Evolutionary conservation across 805 yeast genomes (phyloP), one percentile per base, ranked within the genome.

Genomic region (Candida koratica): DNA sequence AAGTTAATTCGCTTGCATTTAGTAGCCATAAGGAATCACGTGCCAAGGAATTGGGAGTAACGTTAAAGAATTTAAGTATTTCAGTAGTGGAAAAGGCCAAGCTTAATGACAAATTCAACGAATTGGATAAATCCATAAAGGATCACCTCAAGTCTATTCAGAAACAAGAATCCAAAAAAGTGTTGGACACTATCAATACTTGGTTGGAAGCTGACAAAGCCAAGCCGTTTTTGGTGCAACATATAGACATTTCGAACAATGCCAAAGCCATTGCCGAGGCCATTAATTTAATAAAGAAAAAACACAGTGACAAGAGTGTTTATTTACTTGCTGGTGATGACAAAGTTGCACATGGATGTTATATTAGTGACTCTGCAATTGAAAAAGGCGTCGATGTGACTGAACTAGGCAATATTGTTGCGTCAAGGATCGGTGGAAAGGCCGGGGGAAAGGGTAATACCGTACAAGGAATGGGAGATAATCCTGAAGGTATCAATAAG

Each of bases 401-500:
- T 39, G 88, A 77, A 18, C 72, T 88, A 48, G 94, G 94, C 20
- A 62, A 71, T 36, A 65, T 73, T 38, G 97, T 84, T 28, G 69
- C 89, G 29, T 63, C 68, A 24, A 68, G 71, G 51, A 78, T 93
- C 49, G 99, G 98, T 47, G 99, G 99, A 62, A 87, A 84, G 61
- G 94, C 96, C 40, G 99, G 99, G 67, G 99, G 99, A 61, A 93
- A 87, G 66, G 97, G 96, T 45, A 85, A 87, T 47, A 80, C 89
- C 37, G 86, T 87, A 50, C 98, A 93, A 69, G 99, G 99, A 64
- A 84, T 87, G 80, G 98, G 98, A 51, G 86, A 81, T 50, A 83
- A 86, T 44, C 73, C 80, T 24, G 71, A 64, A 22, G 85, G 84
- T 45, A 71, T 87, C 36, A 71, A 70, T 27, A 73, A 71, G 26